Base-by-base conservation (phyloP, 2,329 filamentous ascomycete species). In the Cytospora piceae region DNA sequence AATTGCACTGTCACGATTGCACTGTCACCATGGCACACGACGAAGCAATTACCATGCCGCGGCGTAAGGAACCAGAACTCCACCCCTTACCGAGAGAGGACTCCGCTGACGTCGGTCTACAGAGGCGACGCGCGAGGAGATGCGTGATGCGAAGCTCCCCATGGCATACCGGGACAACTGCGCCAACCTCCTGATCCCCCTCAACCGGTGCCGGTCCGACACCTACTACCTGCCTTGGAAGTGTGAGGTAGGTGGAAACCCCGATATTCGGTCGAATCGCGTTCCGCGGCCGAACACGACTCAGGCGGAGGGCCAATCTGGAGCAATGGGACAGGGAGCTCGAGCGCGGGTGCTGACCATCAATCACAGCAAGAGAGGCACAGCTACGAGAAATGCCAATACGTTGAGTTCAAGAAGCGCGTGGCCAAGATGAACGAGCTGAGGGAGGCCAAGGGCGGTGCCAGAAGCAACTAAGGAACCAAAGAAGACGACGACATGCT, bases 391-490 rank as follows among this genome's bases (percentile, higher is more conserved):
- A 98, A 98, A 80, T 99, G 95, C 87, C 95, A 99, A 77, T 99
- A 99, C 81, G 91, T 91, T 70, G 95, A 98, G 79, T 99, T 99
- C 85, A 97, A 97, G 88, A 93, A 94, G 86, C 89, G 95, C 66
- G 95, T 99, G 70, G 92, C 91, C 76, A 98, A 97, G 89, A 99
- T 99, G 95, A 89, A 98, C 74, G 94, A 99, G 83, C 81, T 99
- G 76, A 87, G 93, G 76, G 94, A 88, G 71, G 88, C 91, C 67
- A 96, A 96, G 86, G 87, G 82, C 66, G 93, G 92, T 68, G 89
- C 86, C 74, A 87, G 94, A 79, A 96, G 91, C 85, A 97, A 97
- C 81, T 97, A 65, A 58, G n/a, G 46, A n/a, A 51, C 14, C 39
- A 29, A 29, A 27, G 34, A 53, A 8, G 14, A 39, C 39, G 29